Percentiles rank a stretch among this genome's conserved stretches.
Evolutionary conservation across 352 stramenopile genomes (phyloP).

Genomic region (Pythium pyrilobum): DNA sequence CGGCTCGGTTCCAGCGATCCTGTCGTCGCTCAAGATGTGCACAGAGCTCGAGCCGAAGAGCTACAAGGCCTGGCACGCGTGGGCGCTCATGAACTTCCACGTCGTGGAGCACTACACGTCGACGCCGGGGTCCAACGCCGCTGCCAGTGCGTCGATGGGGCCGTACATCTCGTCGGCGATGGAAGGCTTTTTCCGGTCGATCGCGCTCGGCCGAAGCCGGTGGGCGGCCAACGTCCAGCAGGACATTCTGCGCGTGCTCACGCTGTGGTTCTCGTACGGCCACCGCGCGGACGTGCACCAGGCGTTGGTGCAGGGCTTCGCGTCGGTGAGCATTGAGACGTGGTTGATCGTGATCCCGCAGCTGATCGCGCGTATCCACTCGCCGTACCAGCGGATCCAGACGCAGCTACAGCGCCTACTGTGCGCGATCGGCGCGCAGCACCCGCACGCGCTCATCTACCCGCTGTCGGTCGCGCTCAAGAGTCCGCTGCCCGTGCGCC

Average conservation of each 20-base stretch:
- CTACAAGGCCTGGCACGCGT: conserved; percentile 98
- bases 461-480: conserved; percentile 97
- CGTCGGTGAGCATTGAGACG: conserved; percentile 94
- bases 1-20: conserved; percentile 53
- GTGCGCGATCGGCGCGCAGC: conserved; percentile 91
- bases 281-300: conserved; percentile 88
- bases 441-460: conserved; percentile 99
- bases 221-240: conserved; percentile 88
- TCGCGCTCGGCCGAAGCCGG: conserved; percentile 93
- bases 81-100: conserved; percentile 97
- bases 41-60: conserved; percentile 86
- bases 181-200: conserved; percentile 97
- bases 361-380: conserved; percentile 93
- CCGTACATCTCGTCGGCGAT: conserved; percentile 91
- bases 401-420: conserved; percentile 79
- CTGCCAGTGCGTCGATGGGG: conserved; percentile 41
- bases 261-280: conserved; percentile 98
- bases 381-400: conserved; percentile 71
- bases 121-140: conserved; percentile 38
- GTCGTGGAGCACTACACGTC: conserved; percentile 89
- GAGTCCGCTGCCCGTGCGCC: conserved; percentile 61
- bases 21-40: conserved; percentile 79
- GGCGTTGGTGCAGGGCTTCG: conserved; percentile 82
- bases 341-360: conserved; percentile 99
- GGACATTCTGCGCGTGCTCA: conserved; percentile 98